Evolutionary conservation across 805 yeast species (phyloP).

Genomic region (Saturnispora silvae): DNA sequence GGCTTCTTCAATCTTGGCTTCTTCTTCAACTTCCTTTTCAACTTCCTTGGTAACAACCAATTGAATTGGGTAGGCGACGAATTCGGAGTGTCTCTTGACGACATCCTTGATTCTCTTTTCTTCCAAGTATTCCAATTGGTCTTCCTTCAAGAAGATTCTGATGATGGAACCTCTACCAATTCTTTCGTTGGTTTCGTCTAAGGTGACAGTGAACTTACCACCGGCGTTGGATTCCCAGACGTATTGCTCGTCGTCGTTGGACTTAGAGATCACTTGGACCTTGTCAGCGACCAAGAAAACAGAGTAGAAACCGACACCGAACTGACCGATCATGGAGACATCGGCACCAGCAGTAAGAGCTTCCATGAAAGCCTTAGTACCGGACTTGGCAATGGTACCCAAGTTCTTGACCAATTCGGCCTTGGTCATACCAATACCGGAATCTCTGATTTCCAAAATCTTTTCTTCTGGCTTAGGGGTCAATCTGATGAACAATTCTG

Average conservation of each 20-base stretch:
- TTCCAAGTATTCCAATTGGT: slow-evolving; percentile 97
- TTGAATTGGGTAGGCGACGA: slow-evolving; percentile 98
- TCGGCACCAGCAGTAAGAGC: slow-evolving; percentile 99
- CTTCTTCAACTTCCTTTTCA: slow-evolving; percentile 90
- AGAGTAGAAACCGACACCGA: slow-evolving; percentile 99
- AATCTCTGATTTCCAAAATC: slow-evolving; percentile 93
- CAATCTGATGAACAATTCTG: slow-evolving; percentile 92
- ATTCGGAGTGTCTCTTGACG: slow-evolving; percentile 98
- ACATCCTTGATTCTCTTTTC: slow-evolving; percentile 99
- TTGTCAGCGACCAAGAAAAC: slow-evolving; percentile 97
- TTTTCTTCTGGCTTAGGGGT: slow-evolving; percentile 94
- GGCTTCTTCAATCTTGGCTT: slow-evolving; percentile 36
- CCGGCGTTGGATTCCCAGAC: slow-evolving; percentile 99
- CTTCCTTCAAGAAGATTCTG: slow-evolving; percentile 96
- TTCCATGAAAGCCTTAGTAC: slow-evolving; percentile 99
- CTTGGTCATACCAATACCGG: slow-evolving; percentile 99
- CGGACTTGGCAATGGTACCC: slow-evolving; percentile 99
- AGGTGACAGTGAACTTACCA: slow-evolving; percentile 94
- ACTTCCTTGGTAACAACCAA: slow-evolving; percentile 97
- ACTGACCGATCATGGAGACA: slow-evolving; percentile 99
- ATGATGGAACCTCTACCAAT: slow-evolving; percentile 91
- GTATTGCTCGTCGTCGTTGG: slow-evolving; percentile 99
- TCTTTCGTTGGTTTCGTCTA: slow-evolving; percentile 78
- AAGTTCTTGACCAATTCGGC: slow-evolving; percentile 97
- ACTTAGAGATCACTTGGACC: slow-evolving; percentile 96